A percentile compares a stretch with the other conserved stretches of the same genome.
phyloP scores from a whole-genome alignment of 192 early-diverging fungal genomes.

The Coemansia sp. region DNA sequence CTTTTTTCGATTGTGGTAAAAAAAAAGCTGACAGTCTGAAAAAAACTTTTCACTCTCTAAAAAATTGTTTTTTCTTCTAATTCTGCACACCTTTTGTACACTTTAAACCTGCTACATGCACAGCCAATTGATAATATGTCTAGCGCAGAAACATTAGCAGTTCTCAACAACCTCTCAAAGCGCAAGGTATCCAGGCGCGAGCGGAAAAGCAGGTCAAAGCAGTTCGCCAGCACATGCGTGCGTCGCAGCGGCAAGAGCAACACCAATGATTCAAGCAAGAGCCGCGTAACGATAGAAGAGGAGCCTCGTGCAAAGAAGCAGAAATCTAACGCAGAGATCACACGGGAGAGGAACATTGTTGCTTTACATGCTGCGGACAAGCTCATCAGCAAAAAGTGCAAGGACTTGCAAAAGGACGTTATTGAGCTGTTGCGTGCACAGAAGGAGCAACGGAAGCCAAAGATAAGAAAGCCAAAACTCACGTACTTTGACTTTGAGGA shows the following conservation, averaged over 20 bases:
- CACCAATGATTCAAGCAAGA: neutral
- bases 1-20: neutral
- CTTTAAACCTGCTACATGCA: neutral
- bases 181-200: slow-evolving; percentile 31
- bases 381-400: slow-evolving; percentile 24
- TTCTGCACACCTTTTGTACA: neutral
- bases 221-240: neutral
- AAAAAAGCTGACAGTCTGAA: too few relatives aligned
- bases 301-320: neutral
- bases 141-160: slow-evolving; percentile 19
- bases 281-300: neutral
- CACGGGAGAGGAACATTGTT: slow-evolving; percentile 18
- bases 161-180: slow-evolving; percentile 30
- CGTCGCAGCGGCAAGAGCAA: slow-evolving; percentile 1
- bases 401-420: slow-evolving; percentile 31
- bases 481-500: slow-evolving; percentile 51
- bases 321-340: slow-evolving; percentile 7
- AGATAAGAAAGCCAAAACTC: slow-evolving; percentile 22
- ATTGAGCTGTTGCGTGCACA: slow-evolving; percentile 43
- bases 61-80: neutral
- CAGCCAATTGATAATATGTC: slow-evolving; percentile 28
- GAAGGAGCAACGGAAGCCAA: slow-evolving; percentile 33
- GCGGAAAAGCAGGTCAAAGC: slow-evolving; percentile 3
- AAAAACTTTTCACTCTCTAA: neutral
- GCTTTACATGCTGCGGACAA: slow-evolving; percentile 26